Evolutionary conservation across 108 stramenopile species (phyloP), one percentile per base, ranked within the genome.

Genomic region (Nitzschia palea): DNA sequence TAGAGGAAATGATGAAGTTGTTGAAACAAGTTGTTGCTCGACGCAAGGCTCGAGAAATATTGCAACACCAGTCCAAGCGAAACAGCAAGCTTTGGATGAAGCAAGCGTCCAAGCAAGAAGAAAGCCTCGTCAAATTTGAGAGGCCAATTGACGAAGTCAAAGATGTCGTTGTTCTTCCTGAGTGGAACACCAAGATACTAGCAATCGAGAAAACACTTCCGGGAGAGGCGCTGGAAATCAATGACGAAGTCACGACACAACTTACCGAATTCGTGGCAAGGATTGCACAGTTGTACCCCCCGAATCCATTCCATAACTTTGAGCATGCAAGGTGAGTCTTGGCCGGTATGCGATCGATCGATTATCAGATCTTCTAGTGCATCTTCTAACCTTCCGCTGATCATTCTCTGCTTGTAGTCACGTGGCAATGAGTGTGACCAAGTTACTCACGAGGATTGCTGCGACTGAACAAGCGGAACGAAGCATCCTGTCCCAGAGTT

Each of bases 251-350:
- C 2, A 17, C 28, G 9, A 27, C 30, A 14, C 55, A 56, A 20
- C 31, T 56, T 14, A 22, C 26, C 17, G 22, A 17, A 10, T 56
- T 27, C 28, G 55, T 56, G 3, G 33, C 55, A 12, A 56, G 26
- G 26, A 56, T 56, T 4, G 22, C 55, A 1, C 30, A 56, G 2
- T 27, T 56, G 2, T 56, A 56, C 33, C 28, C 30, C 5, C 15
- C 15, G n/a, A 71, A 71, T 45, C 57, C 70, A 10, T 77, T 77
- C 56, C 76, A 77, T 37, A 77, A 57, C 30, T 72, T 77, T 33
- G 76, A 77, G 48, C 76, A 77, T 43, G 76, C 71, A 9, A 67
- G 66, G 36, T 61, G 27, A 42, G 59, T 43, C 1, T n/a, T n/a
- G n/a, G n/a, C n/a, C n/a, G n/a, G n/a, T n/a, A n/a, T n/a, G 20